These are phyloP conservation scores for Chlorociboria aeruginascens DNA, from an alignment of 495 filamentous ascomycete species.

Conservation along the genomic window DNA sequence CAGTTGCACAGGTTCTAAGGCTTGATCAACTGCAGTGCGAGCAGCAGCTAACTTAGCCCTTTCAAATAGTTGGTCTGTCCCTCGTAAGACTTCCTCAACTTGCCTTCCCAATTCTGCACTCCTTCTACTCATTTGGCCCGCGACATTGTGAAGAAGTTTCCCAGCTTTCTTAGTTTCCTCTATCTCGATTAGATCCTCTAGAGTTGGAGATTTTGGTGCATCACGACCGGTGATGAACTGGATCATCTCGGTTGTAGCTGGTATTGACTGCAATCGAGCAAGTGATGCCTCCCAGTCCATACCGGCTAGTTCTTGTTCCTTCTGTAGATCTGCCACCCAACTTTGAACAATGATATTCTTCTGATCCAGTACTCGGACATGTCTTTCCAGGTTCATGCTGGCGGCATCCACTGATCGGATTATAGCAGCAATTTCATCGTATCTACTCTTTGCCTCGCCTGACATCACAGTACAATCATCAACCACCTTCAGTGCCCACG, in stretches of 20 bases:
- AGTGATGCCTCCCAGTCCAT: slow-evolving; percentile 59
- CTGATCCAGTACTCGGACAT: slow-evolving; percentile 59
- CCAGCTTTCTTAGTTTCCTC: slow-evolving; percentile 55
- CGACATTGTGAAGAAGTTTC: slow-evolving; percentile 30
- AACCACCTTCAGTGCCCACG: slow-evolving; percentile 62
- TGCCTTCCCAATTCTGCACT: slow-evolving; percentile 34
- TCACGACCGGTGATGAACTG: slow-evolving; percentile 40
- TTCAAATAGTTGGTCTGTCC: slow-evolving; percentile 36
- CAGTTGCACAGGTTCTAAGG: slow-evolving; percentile 36
- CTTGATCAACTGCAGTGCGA: slow-evolving; percentile 26
- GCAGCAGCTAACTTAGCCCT: slow-evolving; percentile 29
- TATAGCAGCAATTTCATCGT: slow-evolving; percentile 59
- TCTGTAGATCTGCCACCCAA: slow-evolving; percentile 58
- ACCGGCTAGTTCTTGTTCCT: slow-evolving; percentile 55
- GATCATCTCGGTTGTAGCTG: slow-evolving; percentile 37
- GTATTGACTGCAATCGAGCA: slow-evolving; percentile 46
- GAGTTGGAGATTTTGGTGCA: slow-evolving; percentile 31
- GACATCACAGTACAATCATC: slow-evolving; percentile 51
- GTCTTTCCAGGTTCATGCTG: slow-evolving; percentile 67
- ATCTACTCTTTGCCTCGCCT: slow-evolving; percentile 30
- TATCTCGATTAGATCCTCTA: slow-evolving; percentile 63
- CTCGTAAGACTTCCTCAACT: slow-evolving; percentile 31
- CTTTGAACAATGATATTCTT: slow-evolving; percentile 60
- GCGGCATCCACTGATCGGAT: slow-evolving; percentile 63
- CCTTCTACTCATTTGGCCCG: slow-evolving; percentile 33